Percentiles rank a stretch among this genome's conserved stretches.
These are phyloP conservation scores for Thielaviopsis populi DNA, from an alignment of 2,329 filamentous ascomycete species.

Conservation along the genomic window DNA sequence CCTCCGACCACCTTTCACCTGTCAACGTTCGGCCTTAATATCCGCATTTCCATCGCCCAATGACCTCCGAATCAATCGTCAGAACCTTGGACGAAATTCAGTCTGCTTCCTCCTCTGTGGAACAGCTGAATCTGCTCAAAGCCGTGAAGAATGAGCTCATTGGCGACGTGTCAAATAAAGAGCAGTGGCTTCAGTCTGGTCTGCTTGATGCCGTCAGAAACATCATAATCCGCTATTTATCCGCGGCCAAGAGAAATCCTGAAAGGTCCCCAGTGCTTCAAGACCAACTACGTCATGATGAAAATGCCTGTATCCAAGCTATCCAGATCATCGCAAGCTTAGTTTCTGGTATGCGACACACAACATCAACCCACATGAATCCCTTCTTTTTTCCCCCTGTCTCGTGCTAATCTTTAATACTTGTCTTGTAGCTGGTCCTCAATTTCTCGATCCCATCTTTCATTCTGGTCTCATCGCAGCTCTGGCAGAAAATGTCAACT, in stretches of 20 bases:
- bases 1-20: not conserved
- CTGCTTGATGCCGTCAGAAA: conserved; percentile 40
- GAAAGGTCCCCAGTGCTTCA: not conserved
- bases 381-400: not conserved
- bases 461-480: conserved; percentile 50
- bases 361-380: not conserved
- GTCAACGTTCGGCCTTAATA: not conserved
- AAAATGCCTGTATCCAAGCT: conserved; percentile 44
- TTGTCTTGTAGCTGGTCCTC: conserved; percentile 49
- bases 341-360: not conserved
- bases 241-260: not conserved
- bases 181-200: conserved; percentile 57
- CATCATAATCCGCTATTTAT: not conserved
- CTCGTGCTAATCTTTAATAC: not conserved
- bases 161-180: conserved; percentile 77
- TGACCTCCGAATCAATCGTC: conserved; percentile 39
- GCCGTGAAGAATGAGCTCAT: conserved; percentile 78
- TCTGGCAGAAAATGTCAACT: conserved; percentile 57
- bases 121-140: conserved; percentile 48
- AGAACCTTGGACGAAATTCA: conserved; percentile 43
- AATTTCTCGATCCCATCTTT: conserved; percentile 62
- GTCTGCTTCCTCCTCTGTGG: conserved; percentile 34
- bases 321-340: conserved; percentile 59
- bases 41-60: conserved; percentile 22
- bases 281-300: conserved; percentile 1